Evolutionary conservation across 2,329 filamentous ascomycete genomes (phyloP).

Genomic region (Dothistroma pini): DNA sequence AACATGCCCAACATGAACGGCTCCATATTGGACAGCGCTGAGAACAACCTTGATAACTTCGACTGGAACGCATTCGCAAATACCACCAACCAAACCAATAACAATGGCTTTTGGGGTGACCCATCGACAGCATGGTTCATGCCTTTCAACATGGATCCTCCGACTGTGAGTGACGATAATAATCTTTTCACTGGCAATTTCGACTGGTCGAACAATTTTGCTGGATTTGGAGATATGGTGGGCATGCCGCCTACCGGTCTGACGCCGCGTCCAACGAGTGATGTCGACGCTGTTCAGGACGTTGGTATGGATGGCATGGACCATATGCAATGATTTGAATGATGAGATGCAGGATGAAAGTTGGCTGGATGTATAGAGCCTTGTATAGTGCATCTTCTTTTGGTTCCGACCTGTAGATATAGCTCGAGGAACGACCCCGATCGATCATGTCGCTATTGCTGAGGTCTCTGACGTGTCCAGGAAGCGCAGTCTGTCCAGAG

Average conservation of each 20-base stretch:
- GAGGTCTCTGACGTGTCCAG: neutral
- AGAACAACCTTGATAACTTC: conserved; percentile 25
- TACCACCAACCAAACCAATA: conserved; percentile 13
- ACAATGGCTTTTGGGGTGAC: conserved; percentile 34
- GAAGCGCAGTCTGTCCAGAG: neutral
- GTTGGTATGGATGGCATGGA: conserved; percentile 9
- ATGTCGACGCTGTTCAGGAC: conserved; percentile 20
- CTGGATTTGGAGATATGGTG: conserved; percentile 26
- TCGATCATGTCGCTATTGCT: neutral
- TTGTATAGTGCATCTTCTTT: conserved; percentile 3
- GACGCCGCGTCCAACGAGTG: conserved; percentile 20
- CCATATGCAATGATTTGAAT: conserved; percentile 6
- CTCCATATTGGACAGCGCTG: conserved; percentile 16
- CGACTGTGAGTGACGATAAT: conserved; percentile 42
- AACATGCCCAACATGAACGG: conserved; percentile 12
- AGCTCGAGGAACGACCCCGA: neutral
- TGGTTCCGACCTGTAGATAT: neutral
- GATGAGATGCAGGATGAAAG: neutral
- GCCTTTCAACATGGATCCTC: conserved; percentile 85
- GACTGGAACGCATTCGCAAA: conserved; percentile 27
- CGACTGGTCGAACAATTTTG: conserved; percentile 31
- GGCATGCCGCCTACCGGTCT: conserved; percentile 22
- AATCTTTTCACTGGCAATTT: conserved; percentile 30
- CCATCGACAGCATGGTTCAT: conserved; percentile 76
- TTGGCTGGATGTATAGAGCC: neutral